Evolutionary conservation across 148 eudicot genomes (phyloP), one percentile per base, ranked within the genome.

Genomic region (Agrostemma githago): DNA sequence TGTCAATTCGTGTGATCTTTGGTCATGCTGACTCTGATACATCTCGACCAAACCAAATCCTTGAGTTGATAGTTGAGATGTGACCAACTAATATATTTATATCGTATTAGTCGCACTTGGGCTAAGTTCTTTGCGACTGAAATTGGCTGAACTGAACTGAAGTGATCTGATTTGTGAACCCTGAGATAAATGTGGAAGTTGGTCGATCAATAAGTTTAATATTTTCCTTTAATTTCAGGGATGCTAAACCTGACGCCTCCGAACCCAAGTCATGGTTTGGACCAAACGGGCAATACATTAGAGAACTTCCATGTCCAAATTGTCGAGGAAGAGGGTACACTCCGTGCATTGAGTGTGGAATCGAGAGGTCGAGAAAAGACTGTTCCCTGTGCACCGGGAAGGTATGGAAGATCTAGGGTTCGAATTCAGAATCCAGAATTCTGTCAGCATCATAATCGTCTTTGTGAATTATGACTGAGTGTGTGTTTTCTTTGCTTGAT

Each of bases 301-400:
- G 84, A 85, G 99, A 96, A 62, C 85, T 90, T 69, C 99, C 99
- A 70, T 96, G 99, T 77, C 99, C 99, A 19, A 90, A 88, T 74
- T 96, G 99, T 81, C 83, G 99, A 73, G 99, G 97, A 84, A 86
- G 99, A 77, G 99, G 99, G 26, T 96, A 96, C 74, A 86, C 94
- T 76, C 92, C 88, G 56, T 92, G 97, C 80, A 61, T 84, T 21
- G 86, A 86, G 81, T 96, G 99, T 71, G 96, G 99, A 79, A 90
- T 96, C 62, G 97, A 90, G 62, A 83, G 92, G 78, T 85, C 97
- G 34, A 85, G 91, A 78, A 65, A 80, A 77, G 96, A 96, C 77
- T 96, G 99, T 78, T 82, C 91, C 48, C 79, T 83, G 21, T 96
- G 99, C 79, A 84, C 81, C 62, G 99, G 97, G 44, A 96, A 90